Conservation (phyloP, 2,329 filamentous ascomycete species). For the Aureobasidium sp. region DNA sequence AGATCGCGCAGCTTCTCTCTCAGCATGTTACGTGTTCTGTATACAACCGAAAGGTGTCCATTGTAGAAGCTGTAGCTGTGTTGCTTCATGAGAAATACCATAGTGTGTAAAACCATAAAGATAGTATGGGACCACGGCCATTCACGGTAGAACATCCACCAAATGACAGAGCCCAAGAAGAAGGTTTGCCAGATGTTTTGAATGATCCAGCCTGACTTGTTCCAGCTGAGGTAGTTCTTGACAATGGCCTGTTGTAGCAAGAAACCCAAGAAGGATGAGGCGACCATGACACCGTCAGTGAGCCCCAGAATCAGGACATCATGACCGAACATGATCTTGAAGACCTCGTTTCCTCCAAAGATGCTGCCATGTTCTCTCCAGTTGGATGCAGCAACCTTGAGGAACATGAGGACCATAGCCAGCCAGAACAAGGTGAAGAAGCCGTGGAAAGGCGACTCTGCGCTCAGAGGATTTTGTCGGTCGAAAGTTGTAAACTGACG, state of each 20-base stretch:
- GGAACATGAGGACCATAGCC: conserved; percentile 55
- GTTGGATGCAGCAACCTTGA: conserved; percentile 60
- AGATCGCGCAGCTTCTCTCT: conserved; percentile 49
- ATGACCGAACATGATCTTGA: conserved; percentile 56
- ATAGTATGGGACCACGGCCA: conserved; percentile 82
- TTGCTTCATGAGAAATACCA: conserved; percentile 78
- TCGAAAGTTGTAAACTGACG: conserved; percentile 68
- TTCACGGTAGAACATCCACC: conserved; percentile 59
- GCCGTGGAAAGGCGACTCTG: conserved; percentile 64
- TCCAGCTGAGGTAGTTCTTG: conserved; percentile 58
- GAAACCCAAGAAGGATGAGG: conserved; percentile 56
- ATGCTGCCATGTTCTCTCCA: conserved; percentile 60
- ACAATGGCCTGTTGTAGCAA: conserved; percentile 54
- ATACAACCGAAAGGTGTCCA: conserved; percentile 54
- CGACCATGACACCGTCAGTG: conserved; percentile 64
- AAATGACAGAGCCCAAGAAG: conserved; percentile 55
- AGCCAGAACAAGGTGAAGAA: conserved; percentile 79
- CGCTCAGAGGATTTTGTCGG: conserved; percentile 55
- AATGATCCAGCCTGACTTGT: conserved; percentile 60
- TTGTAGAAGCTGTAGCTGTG: conserved; percentile 76
- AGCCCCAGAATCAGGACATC: conserved; percentile 45
- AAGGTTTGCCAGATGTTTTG: conserved; percentile 65
- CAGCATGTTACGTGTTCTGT: conserved; percentile 41
- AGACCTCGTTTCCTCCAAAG: conserved; percentile 63
- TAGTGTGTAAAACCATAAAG: conserved; percentile 64